phyloP scores from a whole-genome alignment of 345 rosid species.

The Aurinia saxatilis region DNA sequence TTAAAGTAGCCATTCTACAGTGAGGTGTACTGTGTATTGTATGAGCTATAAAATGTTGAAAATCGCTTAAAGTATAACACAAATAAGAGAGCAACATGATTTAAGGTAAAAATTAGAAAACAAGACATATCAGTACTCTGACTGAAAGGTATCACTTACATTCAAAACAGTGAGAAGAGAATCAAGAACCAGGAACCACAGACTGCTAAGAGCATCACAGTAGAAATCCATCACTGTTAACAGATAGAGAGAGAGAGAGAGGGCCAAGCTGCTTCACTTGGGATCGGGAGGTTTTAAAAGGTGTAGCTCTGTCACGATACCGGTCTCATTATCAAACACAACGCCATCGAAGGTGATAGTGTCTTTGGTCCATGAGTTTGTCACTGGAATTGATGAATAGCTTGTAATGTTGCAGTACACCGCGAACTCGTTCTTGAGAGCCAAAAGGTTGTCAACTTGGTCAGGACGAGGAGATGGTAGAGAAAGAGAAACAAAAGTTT shows the following conservation, averaged over 20 bases:
- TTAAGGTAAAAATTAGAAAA: not conserved
- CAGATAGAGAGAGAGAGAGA: too few relatives aligned
- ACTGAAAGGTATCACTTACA: slow-evolving; percentile 1
- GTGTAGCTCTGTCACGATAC: too few relatives aligned
- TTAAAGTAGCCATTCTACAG: slow-evolving; percentile 1
- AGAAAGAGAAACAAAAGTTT: too few relatives aligned
- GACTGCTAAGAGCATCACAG: slow-evolving; percentile 4
- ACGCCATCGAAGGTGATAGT: too few relatives aligned
- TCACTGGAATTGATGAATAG: too few relatives aligned
- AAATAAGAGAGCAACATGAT: not conserved
- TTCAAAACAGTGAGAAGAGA: not conserved
- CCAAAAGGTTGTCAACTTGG: too few relatives aligned
- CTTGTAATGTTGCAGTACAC: too few relatives aligned
- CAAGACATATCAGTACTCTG: not conserved
- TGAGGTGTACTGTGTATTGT: not conserved
- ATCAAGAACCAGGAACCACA: not conserved
- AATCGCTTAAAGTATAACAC: not conserved
- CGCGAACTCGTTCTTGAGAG: too few relatives aligned
- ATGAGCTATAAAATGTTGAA: not conserved
- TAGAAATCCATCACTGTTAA: not conserved
- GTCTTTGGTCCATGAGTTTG: too few relatives aligned
- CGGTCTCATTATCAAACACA: too few relatives aligned
- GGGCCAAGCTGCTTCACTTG: not conserved
- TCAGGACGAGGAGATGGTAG: too few relatives aligned
- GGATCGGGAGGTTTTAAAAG: slow-evolving; percentile 1